Evolutionary conservation across 208 protist species (phyloP), one percentile per base, ranked within the genome.

Genomic region (Crithidia expoeki): DNA sequence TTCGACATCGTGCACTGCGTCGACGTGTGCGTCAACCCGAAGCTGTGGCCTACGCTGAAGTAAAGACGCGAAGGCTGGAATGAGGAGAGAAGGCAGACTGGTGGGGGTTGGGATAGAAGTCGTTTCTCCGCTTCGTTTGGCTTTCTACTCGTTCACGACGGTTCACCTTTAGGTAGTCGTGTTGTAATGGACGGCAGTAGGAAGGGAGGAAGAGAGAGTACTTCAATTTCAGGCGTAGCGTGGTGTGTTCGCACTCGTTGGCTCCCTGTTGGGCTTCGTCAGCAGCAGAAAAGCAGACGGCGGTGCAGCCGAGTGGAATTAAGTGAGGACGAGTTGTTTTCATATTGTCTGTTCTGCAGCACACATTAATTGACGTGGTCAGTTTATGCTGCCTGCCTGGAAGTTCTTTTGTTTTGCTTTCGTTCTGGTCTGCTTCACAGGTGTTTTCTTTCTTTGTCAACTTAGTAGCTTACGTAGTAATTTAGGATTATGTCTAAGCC

Each of bases 1-100:
- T 93, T 93, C 68, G 79, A 81, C 65, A 90, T 93, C 52, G 76
- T 93, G 32, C 87, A 93, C 80, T 93, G 87, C 74, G 87, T 93
- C 58, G 87, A 93, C 66, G 82, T 89, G 34, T 93, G 87, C 68
- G 82, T 86, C 4, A 77, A 89, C 70, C 83, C 83, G n/a, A 88
- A 93, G 76, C 77, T 93, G 50, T 93, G 87, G 87, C 79, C 83
- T 23, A 89, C 81, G 36, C 82, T 93, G 36, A 89, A 88, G 74
- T 93, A 86, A 79, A 21, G 12, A 57, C 9, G 19, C 25, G 16
- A 55, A 68, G 30, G 23, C 28, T 17, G n/a, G 30, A 7, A 5
- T 30, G 14, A 33, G 42, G 28, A 55, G 32, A 10, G 25, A 40
- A 2, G 2, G 28, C 11, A 16, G 19, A 42, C 9, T 7, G 32